Evolutionary conservation across 2,329 filamentous ascomycete species (phyloP), one percentile per base, ranked within the genome.

Genomic region (Zasmidium citrigriseum): DNA sequence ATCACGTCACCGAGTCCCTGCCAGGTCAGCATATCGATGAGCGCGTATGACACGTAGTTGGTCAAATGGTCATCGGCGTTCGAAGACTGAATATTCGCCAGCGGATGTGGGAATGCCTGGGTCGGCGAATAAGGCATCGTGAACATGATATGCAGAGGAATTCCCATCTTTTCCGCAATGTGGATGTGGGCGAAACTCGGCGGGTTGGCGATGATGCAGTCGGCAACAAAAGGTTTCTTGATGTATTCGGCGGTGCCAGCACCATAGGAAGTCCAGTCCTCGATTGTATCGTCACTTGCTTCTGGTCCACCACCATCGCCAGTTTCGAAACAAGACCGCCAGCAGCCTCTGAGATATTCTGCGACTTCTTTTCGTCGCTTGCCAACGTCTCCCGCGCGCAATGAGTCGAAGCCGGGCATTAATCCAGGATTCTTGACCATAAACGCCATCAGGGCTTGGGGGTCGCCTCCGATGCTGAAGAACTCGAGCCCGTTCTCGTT

Each of bases 51-150:
- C 57, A 96, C 81, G 69, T 90, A 93, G 67, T 95, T 96, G 0
- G 90, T 89, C 58, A 91, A 82, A n/a, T 84, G 84, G 4, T 85
- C 81, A 67, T 95, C 90, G 1, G 89, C 88, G 65, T 91, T 91
- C 0, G 87, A 86, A 1, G 86, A 86, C 62, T 90, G 84, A 57
- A 96, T 87, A 63, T 95, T 93, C 0, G 91, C 91, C 22, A 96
- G 79, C 0, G 92, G 92, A 67, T 96, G 92, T 0, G 91, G 90
- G 64, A 96, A 96, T 0, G 89, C 85, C 70, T 90, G 86, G 0
- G 92, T 96, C 0, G 91, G 88, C 1, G 90, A 90, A 88, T 91
- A 96, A 0, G 92, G 92, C 91, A 96, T 96, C 1, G 92, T 96
- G 75, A 96, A 96, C 89, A 96, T 96, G 74, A 96, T 85, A 67